Percentiles rank a stretch among this genome's conserved stretches.
phyloP scores from a whole-genome alignment of 139 green algal genomes.

The Picochlorum sp. region DNA sequence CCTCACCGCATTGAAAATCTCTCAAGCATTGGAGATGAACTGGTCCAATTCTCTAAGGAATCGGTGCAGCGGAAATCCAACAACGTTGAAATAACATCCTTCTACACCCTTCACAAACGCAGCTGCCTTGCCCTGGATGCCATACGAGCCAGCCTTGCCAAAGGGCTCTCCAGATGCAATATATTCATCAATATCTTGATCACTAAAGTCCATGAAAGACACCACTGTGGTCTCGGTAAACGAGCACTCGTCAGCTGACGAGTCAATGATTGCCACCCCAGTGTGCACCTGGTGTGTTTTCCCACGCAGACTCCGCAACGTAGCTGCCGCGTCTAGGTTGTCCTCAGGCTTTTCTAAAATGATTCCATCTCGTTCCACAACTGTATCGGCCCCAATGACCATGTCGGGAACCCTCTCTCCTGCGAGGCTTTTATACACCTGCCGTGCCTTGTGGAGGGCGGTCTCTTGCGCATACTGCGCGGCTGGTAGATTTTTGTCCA shows the following conservation, averaged over 20 bases:
- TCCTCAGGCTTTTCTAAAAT: constrained; percentile 83
- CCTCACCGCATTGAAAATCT: no score
- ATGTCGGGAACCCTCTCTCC: constrained; percentile 26
- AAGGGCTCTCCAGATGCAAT: constrained; percentile 66
- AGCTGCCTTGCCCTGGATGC: constrained; percentile 69
- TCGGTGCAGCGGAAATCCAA: constrained; percentile 61
- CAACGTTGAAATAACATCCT: constrained; percentile 89
- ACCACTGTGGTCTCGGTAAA: constrained; percentile 70
- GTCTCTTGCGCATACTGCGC: constrained; percentile 60
- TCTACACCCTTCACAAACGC: constrained; percentile 67
- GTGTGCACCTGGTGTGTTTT: constrained; percentile 73
- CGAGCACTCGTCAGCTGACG: constrained; percentile 15
- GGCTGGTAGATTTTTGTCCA: constrained; percentile 44
- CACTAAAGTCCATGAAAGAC: constrained; percentile 59
- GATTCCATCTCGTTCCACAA: constrained; percentile 55
- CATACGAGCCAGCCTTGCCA: constrained; percentile 71
- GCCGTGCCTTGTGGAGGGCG: constrained; percentile 51
- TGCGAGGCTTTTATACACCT: neutral
- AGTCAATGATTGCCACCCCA: constrained; percentile 60
- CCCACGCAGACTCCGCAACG: constrained; percentile 61
- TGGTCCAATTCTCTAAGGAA: constrained; percentile 30
- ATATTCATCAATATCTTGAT: constrained; percentile 61
- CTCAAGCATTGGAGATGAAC: constrained; percentile 16
- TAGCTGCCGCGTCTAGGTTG: constrained; percentile 45
- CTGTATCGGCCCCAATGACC: constrained; percentile 75